Percentiles rank a stretch among this genome's conserved stretches.
Conservation (phyloP, 768 basidiomycete genomes). For the Boletellus ananiceps region DNA sequence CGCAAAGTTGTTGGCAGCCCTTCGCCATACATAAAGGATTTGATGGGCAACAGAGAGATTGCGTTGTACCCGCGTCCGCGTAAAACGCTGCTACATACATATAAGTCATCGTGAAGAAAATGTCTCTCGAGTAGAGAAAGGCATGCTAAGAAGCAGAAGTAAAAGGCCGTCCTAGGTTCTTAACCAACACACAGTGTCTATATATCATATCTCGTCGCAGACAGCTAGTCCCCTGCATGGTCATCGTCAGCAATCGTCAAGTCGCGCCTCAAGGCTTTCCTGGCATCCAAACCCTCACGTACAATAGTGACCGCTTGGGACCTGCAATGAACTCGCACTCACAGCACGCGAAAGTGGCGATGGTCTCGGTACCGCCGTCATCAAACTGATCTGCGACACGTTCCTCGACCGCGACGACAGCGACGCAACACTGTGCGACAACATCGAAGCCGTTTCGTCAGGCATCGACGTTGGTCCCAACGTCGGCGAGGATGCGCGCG, state of each 20-base stretch:
- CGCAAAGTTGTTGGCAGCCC: too few relatives aligned
- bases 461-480: conserved; percentile 9
- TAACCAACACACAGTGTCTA: too few relatives aligned
- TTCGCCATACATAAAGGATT: too few relatives aligned
- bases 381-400: conserved; percentile 59
- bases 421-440: conserved; percentile 33
- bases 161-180: too few relatives aligned
- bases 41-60: too few relatives aligned
- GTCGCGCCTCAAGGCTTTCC: background rate
- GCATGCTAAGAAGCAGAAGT: too few relatives aligned
- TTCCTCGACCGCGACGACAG: conserved; percentile 62
- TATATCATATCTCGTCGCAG: too few relatives aligned
- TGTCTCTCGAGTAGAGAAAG: too few relatives aligned
- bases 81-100: too few relatives aligned
- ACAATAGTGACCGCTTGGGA: conserved; percentile 11
- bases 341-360: conserved; percentile 34
- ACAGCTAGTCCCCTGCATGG: too few relatives aligned
- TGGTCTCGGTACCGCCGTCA: conserved; percentile 49
- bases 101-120: too few relatives aligned
- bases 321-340: conserved; percentile 19
- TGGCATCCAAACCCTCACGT: background rate
- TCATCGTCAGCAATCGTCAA: background rate
- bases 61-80: too few relatives aligned
- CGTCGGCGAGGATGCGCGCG: conserved; percentile 30
- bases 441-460: conserved; percentile 13